Evolutionary conservation across 352 stramenopile species (phyloP), one percentile per base, ranked within the genome.

Genomic region (Sclerospora graminicola): DNA sequence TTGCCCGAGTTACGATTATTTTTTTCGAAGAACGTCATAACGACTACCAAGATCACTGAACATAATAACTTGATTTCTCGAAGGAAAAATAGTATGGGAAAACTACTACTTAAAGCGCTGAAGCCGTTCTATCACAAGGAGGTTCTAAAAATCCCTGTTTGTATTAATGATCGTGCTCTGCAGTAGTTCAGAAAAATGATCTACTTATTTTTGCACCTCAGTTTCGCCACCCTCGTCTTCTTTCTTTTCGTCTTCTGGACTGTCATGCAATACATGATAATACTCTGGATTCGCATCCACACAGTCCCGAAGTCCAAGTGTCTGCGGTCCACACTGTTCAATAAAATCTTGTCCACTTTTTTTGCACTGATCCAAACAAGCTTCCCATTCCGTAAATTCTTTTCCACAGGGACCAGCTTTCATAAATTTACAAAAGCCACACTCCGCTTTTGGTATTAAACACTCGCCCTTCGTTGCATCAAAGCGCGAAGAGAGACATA

Each of bases 351-450:
- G 43, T 7, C 78, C 72, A 20, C 53, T 63, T 50, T 72, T 63
- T 60, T 91, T 91, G 66, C 69, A 82, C 10, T 45, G 45, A 51
- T 91, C 71, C 8, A 94, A 62, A 59, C 82, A 94, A 26, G 70
- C 60, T 53, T 94, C 79, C 82, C 82, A 94, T 21, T 72, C 64
- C 29, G 66, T 75, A 52, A 94, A 94, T 54, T 86, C 59, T 21
- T 56, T 56, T 34, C 78, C 81, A 45, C 82, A 94, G 38, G 82
- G 82, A 0, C 82, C 82, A 16, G 77, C 79, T 62, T 92, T 91
- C 80, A 94, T 94, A 56, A 94, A 94, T 58, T 89, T 88, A 59
- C 82, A 94, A 48, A 90, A 94, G 44, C 80, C 81, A 45, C 82
- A 94, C 61, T 94, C 82, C 24, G 77, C 60, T 53, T 94, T 89